phyloP scores from a whole-genome alignment of 495 filamentous ascomycete genomes.

The Xylaria longipes region DNA sequence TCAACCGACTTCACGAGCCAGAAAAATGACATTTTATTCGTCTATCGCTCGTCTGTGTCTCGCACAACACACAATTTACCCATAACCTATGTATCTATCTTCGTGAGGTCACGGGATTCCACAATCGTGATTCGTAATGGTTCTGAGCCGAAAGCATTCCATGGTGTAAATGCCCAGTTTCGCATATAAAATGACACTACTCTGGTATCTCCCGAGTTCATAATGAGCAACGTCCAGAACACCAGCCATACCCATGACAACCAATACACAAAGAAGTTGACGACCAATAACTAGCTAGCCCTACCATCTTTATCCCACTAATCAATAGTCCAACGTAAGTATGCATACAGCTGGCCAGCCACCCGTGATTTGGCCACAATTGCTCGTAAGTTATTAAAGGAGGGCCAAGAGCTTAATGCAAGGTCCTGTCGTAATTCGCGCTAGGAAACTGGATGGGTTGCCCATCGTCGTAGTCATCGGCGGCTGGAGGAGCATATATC shows the following conservation, averaged over 20 bases:
- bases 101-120: constrained; percentile 19
- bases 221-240: constrained; percentile 40
- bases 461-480: constrained; percentile 49
- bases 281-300: constrained; percentile 12
- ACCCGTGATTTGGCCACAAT: neutral
- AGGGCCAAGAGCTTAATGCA: constrained; percentile 31
- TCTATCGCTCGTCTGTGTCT: constrained; percentile 19
- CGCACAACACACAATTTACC: constrained; percentile 22
- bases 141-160: constrained; percentile 5
- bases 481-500: constrained; percentile 46
- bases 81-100: constrained; percentile 1
- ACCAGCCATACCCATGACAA: constrained; percentile 28
- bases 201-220: constrained; percentile 37
- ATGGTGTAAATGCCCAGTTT: constrained; percentile 15
- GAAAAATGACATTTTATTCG: constrained; percentile 9
- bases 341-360: constrained; percentile 17
- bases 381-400: neutral
- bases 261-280: neutral
- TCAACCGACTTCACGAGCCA: constrained; percentile 12
- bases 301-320: constrained; percentile 14
- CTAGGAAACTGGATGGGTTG: constrained; percentile 49
- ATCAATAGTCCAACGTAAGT: constrained; percentile 26
- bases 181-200: constrained; percentile 29
- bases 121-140: constrained; percentile 21
- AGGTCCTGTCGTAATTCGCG: constrained; percentile 53